phyloP scores from a whole-genome alignment of 345 rosid species.

The Populus alba region DNA sequence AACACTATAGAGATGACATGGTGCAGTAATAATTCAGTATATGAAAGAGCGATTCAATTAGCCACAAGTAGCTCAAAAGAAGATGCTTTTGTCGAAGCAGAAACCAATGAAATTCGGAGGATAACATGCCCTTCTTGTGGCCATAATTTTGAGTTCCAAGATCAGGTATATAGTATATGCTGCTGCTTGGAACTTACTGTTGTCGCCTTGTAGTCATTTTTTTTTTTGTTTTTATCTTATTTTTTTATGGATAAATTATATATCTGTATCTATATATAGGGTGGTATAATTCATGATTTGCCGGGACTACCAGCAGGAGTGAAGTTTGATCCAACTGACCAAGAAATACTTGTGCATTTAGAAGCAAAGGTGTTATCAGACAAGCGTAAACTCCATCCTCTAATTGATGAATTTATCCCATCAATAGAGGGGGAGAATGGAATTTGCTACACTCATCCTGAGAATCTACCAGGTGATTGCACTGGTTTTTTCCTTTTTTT shows the following conservation, averaged over 20 bases:
- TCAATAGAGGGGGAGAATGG: constrained; percentile 87
- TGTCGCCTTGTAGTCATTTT: neutral
- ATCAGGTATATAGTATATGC: constrained; percentile 45
- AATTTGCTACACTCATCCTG: constrained; percentile 92
- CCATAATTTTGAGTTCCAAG: constrained; percentile 45
- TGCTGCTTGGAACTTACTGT: neutral
- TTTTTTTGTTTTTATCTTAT: too few species aligned
- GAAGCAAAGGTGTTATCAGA: constrained; percentile 69
- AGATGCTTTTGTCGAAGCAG: constrained; percentile 10
- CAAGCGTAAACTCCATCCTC: constrained; percentile 62
- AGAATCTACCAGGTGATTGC: constrained; percentile 73
- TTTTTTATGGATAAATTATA: neutral
- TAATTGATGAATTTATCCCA: constrained; percentile 80
- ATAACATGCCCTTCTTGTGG: constrained; percentile 79
- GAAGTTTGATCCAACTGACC: constrained; percentile 89
- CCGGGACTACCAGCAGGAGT: constrained; percentile 93
- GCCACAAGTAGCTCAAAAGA: constrained; percentile 14
- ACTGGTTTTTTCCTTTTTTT: neutral
- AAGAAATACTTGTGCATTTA: constrained; percentile 82
- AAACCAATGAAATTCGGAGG: neutral
- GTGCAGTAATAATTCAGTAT: constrained; percentile 50
- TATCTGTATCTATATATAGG: constrained; percentile 25
- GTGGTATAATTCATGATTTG: constrained; percentile 54
- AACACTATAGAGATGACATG: constrained; percentile 53
- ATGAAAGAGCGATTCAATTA: constrained; percentile 30